Conservation (phyloP, 345 rosid genomes). For the Heritiera fomes region DNA sequence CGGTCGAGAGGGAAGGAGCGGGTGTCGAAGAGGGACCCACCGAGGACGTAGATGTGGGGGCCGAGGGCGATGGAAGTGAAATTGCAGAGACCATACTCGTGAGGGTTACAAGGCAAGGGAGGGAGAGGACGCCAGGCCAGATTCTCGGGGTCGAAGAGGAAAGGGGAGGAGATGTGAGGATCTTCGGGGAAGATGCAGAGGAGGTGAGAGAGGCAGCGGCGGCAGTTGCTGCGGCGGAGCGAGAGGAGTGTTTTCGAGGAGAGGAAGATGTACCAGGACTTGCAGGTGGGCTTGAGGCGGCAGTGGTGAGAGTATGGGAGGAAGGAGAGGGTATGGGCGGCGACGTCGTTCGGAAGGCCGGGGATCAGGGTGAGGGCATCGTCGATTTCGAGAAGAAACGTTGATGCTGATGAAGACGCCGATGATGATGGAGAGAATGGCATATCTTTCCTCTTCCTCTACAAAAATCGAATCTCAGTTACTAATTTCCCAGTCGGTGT, state of each 20-base stretch:
- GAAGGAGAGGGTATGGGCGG: slow-evolving; percentile 54
- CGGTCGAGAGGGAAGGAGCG: slow-evolving; percentile 85
- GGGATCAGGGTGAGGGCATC: slow-evolving; percentile 57
- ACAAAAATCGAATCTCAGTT: background rate
- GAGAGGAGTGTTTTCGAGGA: slow-evolving; percentile 64
- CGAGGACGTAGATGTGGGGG: slow-evolving; percentile 65
- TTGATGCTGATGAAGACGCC: background rate
- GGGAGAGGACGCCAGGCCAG: slow-evolving; percentile 79
- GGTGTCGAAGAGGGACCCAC: slow-evolving; percentile 84
- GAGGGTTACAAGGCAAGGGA: slow-evolving; percentile 75
- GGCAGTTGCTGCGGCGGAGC: slow-evolving; percentile 47
- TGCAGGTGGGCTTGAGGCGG: slow-evolving; percentile 72
- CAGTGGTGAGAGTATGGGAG: slow-evolving; percentile 73
- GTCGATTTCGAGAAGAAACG: slow-evolving; percentile 30
- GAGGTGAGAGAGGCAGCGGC: slow-evolving; percentile 50
- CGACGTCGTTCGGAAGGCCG: slow-evolving; percentile 73
- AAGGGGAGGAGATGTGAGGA: slow-evolving; percentile 73
- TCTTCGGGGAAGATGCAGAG: slow-evolving; percentile 85
- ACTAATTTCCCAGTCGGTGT: background rate
- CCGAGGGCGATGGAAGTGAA: slow-evolving; percentile 74
- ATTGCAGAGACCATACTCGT: slow-evolving; percentile 83
- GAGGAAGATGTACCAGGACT: slow-evolving; percentile 71
- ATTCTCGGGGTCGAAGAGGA: slow-evolving; percentile 68
- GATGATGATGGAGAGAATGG: slow-evolving; percentile 29
- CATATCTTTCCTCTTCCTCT: background rate